Percentiles rank a stretch among this genome's conserved stretches.
phyloP scores from a whole-genome alignment of 2,329 filamentous ascomycete genomes.

The Epichloe typhina region DNA sequence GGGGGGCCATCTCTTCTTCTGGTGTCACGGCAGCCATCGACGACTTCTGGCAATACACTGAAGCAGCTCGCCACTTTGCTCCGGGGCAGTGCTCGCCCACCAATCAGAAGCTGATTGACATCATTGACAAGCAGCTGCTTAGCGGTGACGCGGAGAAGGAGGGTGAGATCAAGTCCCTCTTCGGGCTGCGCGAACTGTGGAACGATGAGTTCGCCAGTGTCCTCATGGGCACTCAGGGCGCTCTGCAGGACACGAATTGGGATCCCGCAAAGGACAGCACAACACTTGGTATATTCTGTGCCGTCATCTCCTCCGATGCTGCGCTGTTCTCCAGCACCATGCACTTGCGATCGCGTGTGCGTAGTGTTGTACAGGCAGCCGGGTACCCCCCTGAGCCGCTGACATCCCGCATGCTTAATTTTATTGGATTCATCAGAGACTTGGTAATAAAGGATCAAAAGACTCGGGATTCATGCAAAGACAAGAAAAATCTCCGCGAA shows the following conservation, averaged over 20 bases:
- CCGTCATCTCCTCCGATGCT: conserved; percentile 27
- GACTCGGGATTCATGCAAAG: conserved; percentile 10
- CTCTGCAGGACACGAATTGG: conserved; percentile 39
- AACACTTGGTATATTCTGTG: conserved; percentile 34
- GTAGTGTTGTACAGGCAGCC: conserved; percentile 26
- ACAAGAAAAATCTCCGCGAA: conserved; percentile 11
- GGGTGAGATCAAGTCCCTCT: conserved; percentile 30
- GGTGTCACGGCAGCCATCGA: conserved; percentile 66
- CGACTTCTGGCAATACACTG: conserved; percentile 57
- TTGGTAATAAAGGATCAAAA: conserved; percentile 15
- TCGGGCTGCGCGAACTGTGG: conserved; percentile 31
- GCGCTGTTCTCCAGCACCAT: conserved; percentile 30
- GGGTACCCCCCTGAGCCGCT: conserved; percentile 27
- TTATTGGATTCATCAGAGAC: conserved; percentile 30
- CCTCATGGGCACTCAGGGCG: conserved; percentile 27
- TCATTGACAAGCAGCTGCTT: conserved; percentile 28
- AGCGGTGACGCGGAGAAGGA: conserved; percentile 28
- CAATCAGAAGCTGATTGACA: conserved; percentile 42
- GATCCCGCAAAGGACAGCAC: conserved; percentile 31
- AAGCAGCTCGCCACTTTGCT: conserved; percentile 34
- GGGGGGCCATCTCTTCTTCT: conserved; percentile 66
- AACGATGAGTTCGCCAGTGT: conserved; percentile 35
- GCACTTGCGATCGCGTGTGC: conserved; percentile 20
- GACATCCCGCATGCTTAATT: conserved; percentile 35
- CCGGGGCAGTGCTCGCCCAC: conserved; percentile 49